These are phyloP conservation scores for Myxozyma sirexii DNA, from an alignment of 805 yeast species.

Conservation along the genomic window DNA sequence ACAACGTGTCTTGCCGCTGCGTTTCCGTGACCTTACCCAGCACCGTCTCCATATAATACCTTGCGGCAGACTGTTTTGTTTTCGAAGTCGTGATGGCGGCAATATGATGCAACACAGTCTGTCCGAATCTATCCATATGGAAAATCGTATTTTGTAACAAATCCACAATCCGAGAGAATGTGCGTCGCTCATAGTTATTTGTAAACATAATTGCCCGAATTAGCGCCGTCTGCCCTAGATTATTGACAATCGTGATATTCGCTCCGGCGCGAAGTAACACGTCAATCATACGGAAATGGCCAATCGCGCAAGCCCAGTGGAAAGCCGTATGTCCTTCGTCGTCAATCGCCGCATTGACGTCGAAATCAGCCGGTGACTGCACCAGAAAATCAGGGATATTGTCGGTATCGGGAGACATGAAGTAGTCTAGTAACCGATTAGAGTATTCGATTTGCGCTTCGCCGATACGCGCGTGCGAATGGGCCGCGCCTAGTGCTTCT, in stretches of 20 bases:
- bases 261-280: conserved; percentile 78
- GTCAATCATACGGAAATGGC: conserved; percentile 75
- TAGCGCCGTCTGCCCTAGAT: conserved; percentile 82
- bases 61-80: conserved; percentile 73
- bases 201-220: conserved; percentile 85
- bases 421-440: conserved; percentile 54
- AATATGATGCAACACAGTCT: conserved; percentile 85
- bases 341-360: conserved; percentile 80
- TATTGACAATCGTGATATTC: conserved; percentile 58
- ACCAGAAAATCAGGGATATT: conserved; percentile 65
- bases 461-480: conserved; percentile 28
- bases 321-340: conserved; percentile 93
- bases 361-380: conserved; percentile 65
- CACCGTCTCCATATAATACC: conserved; percentile 77
- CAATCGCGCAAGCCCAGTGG: conserved; percentile 98
- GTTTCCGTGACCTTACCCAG: conserved; percentile 71
- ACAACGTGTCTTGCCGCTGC: conserved; percentile 58
- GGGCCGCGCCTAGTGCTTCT: conserved; percentile 18
- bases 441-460: conserved; percentile 48
- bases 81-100: conserved; percentile 68
- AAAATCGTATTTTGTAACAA: conserved; percentile 75
- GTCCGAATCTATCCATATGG: conserved; percentile 68
- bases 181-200: conserved; percentile 77
- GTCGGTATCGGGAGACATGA: conserved; percentile 60
- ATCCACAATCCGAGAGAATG: conserved; percentile 78